A percentile compares a stretch with the other conserved stretches of the same genome.
Evolutionary conservation across 768 basidiomycete species (phyloP).

Genomic region (Podaxis sp.): DNA sequence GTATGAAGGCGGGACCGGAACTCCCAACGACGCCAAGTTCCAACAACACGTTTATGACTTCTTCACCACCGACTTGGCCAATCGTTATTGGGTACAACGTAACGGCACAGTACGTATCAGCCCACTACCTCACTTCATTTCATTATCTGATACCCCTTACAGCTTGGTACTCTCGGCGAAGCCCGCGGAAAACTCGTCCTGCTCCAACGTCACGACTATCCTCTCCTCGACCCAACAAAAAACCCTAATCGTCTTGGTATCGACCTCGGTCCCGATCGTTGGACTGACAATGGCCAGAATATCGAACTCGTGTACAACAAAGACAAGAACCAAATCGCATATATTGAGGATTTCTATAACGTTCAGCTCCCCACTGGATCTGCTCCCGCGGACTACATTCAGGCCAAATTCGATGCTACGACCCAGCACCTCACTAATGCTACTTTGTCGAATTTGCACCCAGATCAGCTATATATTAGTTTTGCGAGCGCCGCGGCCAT

Average conservation of each 20-base stretch:
- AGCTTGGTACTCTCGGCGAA: conserved; percentile 51
- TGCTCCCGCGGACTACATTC: conserved; percentile 37
- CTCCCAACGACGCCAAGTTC: conserved; percentile 40
- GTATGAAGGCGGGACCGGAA: conserved; percentile 46
- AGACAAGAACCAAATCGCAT: conserved; percentile 36
- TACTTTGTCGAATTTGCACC: conserved; percentile 29
- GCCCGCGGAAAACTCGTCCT: conserved; percentile 52
- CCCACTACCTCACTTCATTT: neutral
- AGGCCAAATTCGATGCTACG: conserved; percentile 42
- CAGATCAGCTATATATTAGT: conserved; percentile 46
- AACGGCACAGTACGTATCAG: conserved; percentile 36
- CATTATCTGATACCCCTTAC: neutral
- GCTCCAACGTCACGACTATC: conserved; percentile 47
- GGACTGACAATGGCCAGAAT: conserved; percentile 48
- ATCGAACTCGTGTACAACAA: conserved; percentile 46
- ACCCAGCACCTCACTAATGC: conserved; percentile 43
- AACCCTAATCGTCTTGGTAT: conserved; percentile 44
- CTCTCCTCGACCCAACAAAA: conserved; percentile 34
- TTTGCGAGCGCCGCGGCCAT: conserved; percentile 42
- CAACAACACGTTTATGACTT: conserved; percentile 42
- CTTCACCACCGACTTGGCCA: conserved; percentile 36
- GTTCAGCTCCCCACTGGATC: conserved; percentile 34
- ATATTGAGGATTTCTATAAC: conserved; percentile 48
- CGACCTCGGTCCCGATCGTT: conserved; percentile 39
- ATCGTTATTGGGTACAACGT: conserved; percentile 47